Evolutionary conservation across 2,329 filamentous ascomycete genomes (phyloP).

Genomic region (Emmonsiellopsis sp.): DNA sequence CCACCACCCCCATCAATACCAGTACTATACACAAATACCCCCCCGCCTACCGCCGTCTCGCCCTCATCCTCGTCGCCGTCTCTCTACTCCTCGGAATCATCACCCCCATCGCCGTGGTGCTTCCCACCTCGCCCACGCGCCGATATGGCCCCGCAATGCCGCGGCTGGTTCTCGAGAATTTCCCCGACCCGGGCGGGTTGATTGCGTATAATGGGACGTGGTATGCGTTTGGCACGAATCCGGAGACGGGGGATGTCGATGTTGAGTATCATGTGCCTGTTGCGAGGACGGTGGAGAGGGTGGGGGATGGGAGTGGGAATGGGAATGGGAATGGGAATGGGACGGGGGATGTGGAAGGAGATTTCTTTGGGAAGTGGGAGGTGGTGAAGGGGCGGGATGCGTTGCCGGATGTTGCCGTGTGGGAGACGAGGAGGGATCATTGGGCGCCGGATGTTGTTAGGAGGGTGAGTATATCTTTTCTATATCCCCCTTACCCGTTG

Average conservation of each 20-base stretch:
- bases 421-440: conserved; percentile 45
- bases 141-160: conserved; percentile 9
- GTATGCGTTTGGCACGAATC: conserved; percentile 25
- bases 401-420: conserved; percentile 41
- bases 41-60: too few species aligned
- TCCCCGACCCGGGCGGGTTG: conserved; percentile 22
- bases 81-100: conserved; percentile 5
- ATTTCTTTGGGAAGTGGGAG: conserved; percentile 17
- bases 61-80: background rate
- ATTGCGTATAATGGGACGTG: conserved; percentile 25
- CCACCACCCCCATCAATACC: background rate
- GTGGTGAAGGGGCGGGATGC: conserved; percentile 42
- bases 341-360: background rate
- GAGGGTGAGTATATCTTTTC: conserved; percentile 24
- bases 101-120: too few species aligned
- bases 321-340: background rate
- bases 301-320: conserved; percentile 16
- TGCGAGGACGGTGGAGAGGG: conserved; percentile 19
- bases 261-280: conserved; percentile 39
- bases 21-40: background rate
- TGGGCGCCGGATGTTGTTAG: conserved; percentile 54
- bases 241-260: conserved; percentile 11
- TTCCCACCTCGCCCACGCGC: conserved; percentile 13
- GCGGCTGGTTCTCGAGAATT: conserved; percentile 12
- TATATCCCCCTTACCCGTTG: background rate